Evolutionary conservation across 495 filamentous ascomycete species (phyloP).

Genomic region (Lasiosphaeria ovina): DNA sequence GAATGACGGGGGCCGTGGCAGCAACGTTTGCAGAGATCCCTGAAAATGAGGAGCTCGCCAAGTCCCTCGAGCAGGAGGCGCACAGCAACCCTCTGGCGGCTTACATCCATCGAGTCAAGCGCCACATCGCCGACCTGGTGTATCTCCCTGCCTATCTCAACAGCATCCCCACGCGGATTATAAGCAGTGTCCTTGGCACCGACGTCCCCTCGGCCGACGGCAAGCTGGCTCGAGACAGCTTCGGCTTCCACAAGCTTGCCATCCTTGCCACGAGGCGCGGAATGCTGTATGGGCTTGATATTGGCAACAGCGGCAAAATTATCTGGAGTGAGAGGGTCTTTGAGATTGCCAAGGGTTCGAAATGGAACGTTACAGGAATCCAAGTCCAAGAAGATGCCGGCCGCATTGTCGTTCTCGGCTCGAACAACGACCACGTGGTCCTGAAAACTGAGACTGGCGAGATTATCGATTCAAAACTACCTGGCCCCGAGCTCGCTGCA

Average conservation of each 20-base stretch:
- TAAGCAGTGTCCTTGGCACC: constrained; percentile 65
- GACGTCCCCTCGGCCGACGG: constrained; percentile 49
- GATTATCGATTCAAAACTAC: constrained; percentile 42
- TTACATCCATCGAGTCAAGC: constrained; percentile 81
- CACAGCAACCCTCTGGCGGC: constrained; percentile 75
- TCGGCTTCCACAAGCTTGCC: constrained; percentile 81
- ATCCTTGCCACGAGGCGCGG: constrained; percentile 80
- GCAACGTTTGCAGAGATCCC: constrained; percentile 78
- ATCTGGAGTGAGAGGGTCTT: constrained; percentile 68
- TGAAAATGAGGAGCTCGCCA: constrained; percentile 66
- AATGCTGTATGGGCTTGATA: constrained; percentile 73
- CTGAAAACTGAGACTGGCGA: constrained; percentile 58
- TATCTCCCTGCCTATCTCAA: constrained; percentile 74
- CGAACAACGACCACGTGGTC: constrained; percentile 56
- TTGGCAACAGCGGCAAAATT: constrained; percentile 70
- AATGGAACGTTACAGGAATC: constrained; percentile 70
- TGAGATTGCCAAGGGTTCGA: constrained; percentile 48
- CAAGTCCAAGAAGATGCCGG: constrained; percentile 54
- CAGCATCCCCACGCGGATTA: constrained; percentile 60
- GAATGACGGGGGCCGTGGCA: constrained; percentile 68
- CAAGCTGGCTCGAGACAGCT: constrained; percentile 64
- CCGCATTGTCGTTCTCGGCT: constrained; percentile 55
- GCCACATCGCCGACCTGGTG: constrained; percentile 76
- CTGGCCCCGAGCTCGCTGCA: constrained; percentile 36
- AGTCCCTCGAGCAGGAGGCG: constrained; percentile 79